Evolutionary conservation across 768 basidiomycete genomes (phyloP).

Genomic region (Hericium rajendrae): DNA sequence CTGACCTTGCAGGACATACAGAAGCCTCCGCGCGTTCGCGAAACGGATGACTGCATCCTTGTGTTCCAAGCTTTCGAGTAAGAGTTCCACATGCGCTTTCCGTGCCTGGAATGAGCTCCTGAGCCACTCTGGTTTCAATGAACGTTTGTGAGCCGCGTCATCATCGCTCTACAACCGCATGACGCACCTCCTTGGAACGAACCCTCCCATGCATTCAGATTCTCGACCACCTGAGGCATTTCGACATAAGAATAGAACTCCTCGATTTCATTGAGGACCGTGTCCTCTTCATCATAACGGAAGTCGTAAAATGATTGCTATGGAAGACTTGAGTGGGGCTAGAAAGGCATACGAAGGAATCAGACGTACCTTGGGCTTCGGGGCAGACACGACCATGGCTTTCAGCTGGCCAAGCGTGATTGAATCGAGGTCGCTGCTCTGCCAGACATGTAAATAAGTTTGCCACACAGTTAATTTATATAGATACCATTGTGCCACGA

Average conservation of each 20-base stretch:
- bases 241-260: slow-evolving; percentile 98
- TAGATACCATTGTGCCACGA: too few relatives aligned
- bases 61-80: slow-evolving; percentile 85
- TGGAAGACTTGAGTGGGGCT: slow-evolving; percentile 11
- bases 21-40: slow-evolving; percentile 74
- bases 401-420: slow-evolving; percentile 78
- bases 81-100: slow-evolving; percentile 64
- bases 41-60: slow-evolving; percentile 77
- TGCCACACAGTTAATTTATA: too few relatives aligned
- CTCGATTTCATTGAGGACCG: slow-evolving; percentile 90
- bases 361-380: slow-evolving; percentile 62
- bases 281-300: slow-evolving; percentile 93
- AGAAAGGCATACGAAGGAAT: background rate
- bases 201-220: slow-evolving; percentile 79
- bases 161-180: background rate
- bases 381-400: slow-evolving; percentile 56
- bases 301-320: slow-evolving; percentile 88
- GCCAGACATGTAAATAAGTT: background rate
- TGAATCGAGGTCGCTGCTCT: slow-evolving; percentile 43
- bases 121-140: slow-evolving; percentile 59
- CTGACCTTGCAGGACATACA: slow-evolving; percentile 84
- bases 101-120: slow-evolving; percentile 51
- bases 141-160: slow-evolving; percentile 3
- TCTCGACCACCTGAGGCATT: slow-evolving; percentile 83
- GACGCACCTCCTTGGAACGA: slow-evolving; percentile 68